Conservation (phyloP, 441 rosid genomes). For the Erysimum pusillum region DNA sequence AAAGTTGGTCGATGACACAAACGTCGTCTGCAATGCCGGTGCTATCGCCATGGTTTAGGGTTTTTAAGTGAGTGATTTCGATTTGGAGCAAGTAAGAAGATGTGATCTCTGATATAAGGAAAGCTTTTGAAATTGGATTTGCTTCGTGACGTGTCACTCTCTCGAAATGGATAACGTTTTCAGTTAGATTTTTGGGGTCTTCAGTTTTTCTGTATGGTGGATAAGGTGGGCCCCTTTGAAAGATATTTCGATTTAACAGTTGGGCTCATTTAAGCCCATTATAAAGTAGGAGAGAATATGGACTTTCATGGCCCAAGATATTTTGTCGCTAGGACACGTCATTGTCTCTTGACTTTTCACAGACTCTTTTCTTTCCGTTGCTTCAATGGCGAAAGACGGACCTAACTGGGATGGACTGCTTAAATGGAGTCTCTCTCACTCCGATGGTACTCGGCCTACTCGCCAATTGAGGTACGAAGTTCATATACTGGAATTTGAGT, state of each 20-base stretch:
- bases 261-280: slow-evolving; percentile 13
- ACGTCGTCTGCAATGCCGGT: slow-evolving; percentile 51
- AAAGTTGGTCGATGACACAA: slow-evolving; percentile 45
- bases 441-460: slow-evolving; percentile 47
- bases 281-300: background rate
- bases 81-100: background rate
- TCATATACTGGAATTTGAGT: background rate
- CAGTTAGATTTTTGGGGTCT: slow-evolving; percentile 12
- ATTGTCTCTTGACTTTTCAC: background rate
- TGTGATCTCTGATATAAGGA: slow-evolving; percentile 25
- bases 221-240: slow-evolving; percentile 35
- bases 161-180: slow-evolving; percentile 40
- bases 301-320: background rate
- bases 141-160: slow-evolving; percentile 42
- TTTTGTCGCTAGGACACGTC: background rate
- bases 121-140: slow-evolving; percentile 14
- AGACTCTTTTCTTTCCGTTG: background rate
- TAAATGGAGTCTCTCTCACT: slow-evolving; percentile 80
- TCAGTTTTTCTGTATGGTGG: slow-evolving; percentile 12
- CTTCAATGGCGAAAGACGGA: slow-evolving; percentile 75
- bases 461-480: slow-evolving; percentile 65
- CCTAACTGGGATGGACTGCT: slow-evolving; percentile 92
- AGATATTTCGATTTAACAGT: background rate
- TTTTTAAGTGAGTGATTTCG: slow-evolving; percentile 2
- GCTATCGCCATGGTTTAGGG: slow-evolving; percentile 54